These are phyloP conservation scores for Conticribra guillardii DNA, from an alignment of 108 stramenopile species.

Conservation along the genomic window DNA sequence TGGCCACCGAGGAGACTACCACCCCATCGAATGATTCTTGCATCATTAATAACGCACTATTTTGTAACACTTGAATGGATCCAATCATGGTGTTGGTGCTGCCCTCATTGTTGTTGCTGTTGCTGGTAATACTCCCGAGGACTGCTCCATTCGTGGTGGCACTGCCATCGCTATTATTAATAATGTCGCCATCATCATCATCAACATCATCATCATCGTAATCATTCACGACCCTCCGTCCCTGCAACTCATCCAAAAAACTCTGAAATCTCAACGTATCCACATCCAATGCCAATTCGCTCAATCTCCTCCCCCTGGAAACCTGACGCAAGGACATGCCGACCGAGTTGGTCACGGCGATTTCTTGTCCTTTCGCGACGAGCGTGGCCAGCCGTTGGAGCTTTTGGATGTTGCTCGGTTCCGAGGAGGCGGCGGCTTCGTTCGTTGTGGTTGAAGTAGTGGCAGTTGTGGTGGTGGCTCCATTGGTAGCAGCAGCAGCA, in stretches of 20 bases:
- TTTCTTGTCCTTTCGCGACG: slow-evolving; percentile 49
- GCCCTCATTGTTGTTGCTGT: too few relatives aligned
- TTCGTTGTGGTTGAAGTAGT: too few relatives aligned
- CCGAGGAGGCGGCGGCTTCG: too few relatives aligned
- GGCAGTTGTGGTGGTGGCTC: too few relatives aligned
- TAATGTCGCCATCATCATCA: neutral
- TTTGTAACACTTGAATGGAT: slow-evolving; percentile 44
- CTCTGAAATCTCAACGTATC: slow-evolving; percentile 62
- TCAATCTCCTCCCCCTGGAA: slow-evolving; percentile 54
- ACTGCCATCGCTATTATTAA: neutral
- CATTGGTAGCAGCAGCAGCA: slow-evolving; percentile 1
- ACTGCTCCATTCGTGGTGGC: neutral
- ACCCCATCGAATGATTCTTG: slow-evolving; percentile 59
- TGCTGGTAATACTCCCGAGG: too few relatives aligned
- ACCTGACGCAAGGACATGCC: slow-evolving; percentile 70
- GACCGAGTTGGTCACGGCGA: slow-evolving; percentile 42
- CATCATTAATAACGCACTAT: slow-evolving; percentile 44
- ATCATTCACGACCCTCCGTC: slow-evolving; percentile 24
- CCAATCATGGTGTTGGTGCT: slow-evolving; percentile 39
- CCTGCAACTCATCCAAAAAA: slow-evolving; percentile 51
- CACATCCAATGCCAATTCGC: slow-evolving; percentile 58
- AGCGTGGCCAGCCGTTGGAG: slow-evolving; percentile 40
- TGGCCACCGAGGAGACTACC: slow-evolving; percentile 64
- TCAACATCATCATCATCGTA: neutral
- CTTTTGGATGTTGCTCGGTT: too few relatives aligned